Conservation (phyloP, 2,329 filamentous ascomycete genomes). For the Metarhizium sp. region DNA sequence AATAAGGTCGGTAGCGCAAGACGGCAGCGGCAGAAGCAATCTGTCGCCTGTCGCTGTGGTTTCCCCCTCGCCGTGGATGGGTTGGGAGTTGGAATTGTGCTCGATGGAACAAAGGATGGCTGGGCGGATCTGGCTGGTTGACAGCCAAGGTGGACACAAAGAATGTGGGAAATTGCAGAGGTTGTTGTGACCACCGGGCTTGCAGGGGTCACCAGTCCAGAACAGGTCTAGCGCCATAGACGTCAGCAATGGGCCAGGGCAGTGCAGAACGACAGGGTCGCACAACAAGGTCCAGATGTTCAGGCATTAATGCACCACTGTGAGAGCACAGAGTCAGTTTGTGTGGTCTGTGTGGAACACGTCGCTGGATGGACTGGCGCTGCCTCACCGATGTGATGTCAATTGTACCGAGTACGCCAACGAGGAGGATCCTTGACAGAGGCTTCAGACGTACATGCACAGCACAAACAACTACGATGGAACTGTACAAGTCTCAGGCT, state of each 20-base stretch:
- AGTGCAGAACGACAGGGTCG: conserved; percentile 1
- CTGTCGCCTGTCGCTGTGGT: conserved; percentile 6
- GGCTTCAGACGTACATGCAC: too few relatives aligned
- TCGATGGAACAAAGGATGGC: conserved; percentile 7
- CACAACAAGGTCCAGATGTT: background rate
- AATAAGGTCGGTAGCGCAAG: conserved; percentile 1
- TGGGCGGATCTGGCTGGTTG: background rate
- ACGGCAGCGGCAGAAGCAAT: conserved; percentile 3
- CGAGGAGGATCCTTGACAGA: too few relatives aligned
- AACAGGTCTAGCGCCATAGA: conserved; percentile 6
- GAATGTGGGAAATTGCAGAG: conserved; percentile 28
- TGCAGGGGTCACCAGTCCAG: conserved; percentile 11
- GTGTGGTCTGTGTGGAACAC: too few relatives aligned
- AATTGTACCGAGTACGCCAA: too few relatives aligned
- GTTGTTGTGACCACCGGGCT: conserved; percentile 20
- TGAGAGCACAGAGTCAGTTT: background rate
- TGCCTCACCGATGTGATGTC: too few relatives aligned
- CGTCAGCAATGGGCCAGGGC: background rate
- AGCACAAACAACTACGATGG: too few relatives aligned
- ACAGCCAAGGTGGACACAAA: conserved; percentile 25
- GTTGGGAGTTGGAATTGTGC: conserved; percentile 1
- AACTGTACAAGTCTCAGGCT: too few relatives aligned
- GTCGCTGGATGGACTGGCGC: too few relatives aligned
- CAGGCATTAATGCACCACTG: background rate
- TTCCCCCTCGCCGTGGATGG: conserved; percentile 6